Evolutionary conservation across 1,284 basidiomycete species (phyloP).

Genomic region (Boletellus deceptivus): DNA sequence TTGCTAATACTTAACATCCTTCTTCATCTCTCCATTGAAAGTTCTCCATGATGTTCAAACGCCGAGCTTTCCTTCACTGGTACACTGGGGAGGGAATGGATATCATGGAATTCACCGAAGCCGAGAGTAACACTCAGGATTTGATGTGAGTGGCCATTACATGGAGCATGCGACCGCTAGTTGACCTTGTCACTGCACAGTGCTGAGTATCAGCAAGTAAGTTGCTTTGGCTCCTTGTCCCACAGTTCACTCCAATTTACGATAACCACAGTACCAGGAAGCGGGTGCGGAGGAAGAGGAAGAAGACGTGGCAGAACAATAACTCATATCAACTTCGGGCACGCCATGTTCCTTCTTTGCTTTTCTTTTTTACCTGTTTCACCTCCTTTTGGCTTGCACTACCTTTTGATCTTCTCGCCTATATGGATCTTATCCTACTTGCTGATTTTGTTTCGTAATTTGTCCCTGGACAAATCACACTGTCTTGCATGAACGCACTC

Average conservation of each 20-base stretch:
- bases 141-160: constrained; percentile 57
- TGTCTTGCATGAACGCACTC: not conserved
- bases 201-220: constrained; percentile 33
- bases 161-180: constrained; percentile 2
- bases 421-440: constrained; percentile 15
- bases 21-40: constrained; percentile 30
- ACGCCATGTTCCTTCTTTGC: not conserved
- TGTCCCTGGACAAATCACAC: constrained; percentile 8
- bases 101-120: constrained; percentile 89
- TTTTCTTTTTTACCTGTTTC: not conserved
- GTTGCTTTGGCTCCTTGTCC: not conserved
- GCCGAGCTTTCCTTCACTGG: constrained; percentile 88
- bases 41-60: constrained; percentile 81
- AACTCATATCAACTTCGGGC: not conserved
- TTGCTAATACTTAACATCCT: constrained; percentile 8
- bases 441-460: constrained; percentile 21
- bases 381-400: not conserved
- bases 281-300: constrained; percentile 25
- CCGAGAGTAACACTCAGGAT: constrained; percentile 81
- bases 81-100: constrained; percentile 93
- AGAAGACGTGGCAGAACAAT: constrained; percentile 22
- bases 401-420: not conserved
- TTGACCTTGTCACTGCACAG: constrained; percentile 10
- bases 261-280: constrained; percentile 28
- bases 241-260: not conserved